phyloP scores from a whole-genome alignment of 1,284 basidiomycete genomes.

The Mrakiaceae sp. region DNA sequence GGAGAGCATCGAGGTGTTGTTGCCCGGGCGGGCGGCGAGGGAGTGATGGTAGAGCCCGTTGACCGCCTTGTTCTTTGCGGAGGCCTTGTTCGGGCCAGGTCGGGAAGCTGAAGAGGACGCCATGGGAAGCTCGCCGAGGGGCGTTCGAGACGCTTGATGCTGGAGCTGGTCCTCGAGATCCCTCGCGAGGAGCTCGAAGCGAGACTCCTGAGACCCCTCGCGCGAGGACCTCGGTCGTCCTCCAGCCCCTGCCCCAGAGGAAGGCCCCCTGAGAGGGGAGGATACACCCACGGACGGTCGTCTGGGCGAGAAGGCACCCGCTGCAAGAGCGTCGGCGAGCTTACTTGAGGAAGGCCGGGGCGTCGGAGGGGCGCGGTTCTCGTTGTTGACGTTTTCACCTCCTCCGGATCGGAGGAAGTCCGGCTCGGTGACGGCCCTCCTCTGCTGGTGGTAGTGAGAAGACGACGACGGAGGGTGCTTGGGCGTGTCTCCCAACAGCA shows the following conservation, averaged over 20 bases:
- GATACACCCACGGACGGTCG: slow-evolving; percentile 41
- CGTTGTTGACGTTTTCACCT: not conserved
- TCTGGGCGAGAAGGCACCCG: slow-evolving; percentile 37
- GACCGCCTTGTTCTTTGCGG: not conserved
- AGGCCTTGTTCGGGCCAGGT: not conserved
- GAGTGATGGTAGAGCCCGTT: no score
- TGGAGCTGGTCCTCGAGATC: slow-evolving; percentile 14
- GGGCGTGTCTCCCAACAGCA: slow-evolving; percentile 13
- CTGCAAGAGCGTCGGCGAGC: slow-evolving; percentile 51
- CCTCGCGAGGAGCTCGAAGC: slow-evolving; percentile 15
- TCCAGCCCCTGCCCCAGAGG: not conserved
- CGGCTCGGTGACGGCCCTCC: slow-evolving; percentile 1
- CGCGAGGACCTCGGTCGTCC: not conserved
- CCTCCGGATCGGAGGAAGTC: not conserved
- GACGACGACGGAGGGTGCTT: not conserved
- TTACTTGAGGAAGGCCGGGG: slow-evolving; percentile 27
- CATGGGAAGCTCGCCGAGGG: not conserved
- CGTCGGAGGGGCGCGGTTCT: slow-evolving; percentile 19
- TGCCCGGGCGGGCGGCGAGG: no score
- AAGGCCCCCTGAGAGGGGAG: not conserved
- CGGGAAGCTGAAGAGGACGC: no score
- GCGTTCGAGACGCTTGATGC: not conserved
- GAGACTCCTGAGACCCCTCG: slow-evolving; percentile 5
- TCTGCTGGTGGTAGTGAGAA: not conserved
- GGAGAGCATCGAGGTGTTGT: not conserved